phyloP scores from a whole-genome alignment of 148 eudicot species.

The Polygonum aviculare region DNA sequence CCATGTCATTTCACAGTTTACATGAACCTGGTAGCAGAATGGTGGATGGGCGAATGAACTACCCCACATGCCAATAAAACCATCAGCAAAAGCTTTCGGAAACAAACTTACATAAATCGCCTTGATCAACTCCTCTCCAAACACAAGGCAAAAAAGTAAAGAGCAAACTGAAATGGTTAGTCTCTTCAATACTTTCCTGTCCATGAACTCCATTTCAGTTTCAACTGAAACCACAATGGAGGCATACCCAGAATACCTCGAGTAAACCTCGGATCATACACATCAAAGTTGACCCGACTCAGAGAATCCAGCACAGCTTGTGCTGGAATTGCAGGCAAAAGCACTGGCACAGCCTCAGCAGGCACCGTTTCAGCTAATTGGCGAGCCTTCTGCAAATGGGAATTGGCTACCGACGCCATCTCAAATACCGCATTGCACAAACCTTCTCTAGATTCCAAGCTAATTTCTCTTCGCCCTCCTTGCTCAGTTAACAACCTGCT shows the following conservation, averaged over 20 bases:
- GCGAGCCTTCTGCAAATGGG: conserved; percentile 79
- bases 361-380: conserved; percentile 61
- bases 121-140: not conserved
- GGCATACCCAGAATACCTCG: conserved; percentile 68
- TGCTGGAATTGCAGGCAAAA: conserved; percentile 80
- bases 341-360: conserved; percentile 58
- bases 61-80: not conserved
- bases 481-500: conserved; percentile 48
- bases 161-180: not conserved
- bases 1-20: not conserved
- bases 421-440: conserved; percentile 69
- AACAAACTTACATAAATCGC: not conserved
- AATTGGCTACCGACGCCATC: conserved; percentile 80
- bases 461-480: conserved; percentile 35
- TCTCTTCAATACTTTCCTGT: conserved; percentile 48
- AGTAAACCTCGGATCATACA: conserved; percentile 64
- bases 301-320: conserved; percentile 67
- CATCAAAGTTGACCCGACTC: conserved; percentile 65
- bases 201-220: conserved; percentile 88
- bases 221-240: conserved; percentile 79
- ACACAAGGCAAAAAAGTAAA: not conserved
- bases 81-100: not conserved
- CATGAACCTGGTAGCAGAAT: not conserved
- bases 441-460: conserved; percentile 53
- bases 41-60: not conserved